A percentile compares a stretch with the other conserved stretches of the same genome.
Evolutionary conservation across 768 basidiomycete genomes (phyloP).

Genomic region (Phallus indusiatus): DNA sequence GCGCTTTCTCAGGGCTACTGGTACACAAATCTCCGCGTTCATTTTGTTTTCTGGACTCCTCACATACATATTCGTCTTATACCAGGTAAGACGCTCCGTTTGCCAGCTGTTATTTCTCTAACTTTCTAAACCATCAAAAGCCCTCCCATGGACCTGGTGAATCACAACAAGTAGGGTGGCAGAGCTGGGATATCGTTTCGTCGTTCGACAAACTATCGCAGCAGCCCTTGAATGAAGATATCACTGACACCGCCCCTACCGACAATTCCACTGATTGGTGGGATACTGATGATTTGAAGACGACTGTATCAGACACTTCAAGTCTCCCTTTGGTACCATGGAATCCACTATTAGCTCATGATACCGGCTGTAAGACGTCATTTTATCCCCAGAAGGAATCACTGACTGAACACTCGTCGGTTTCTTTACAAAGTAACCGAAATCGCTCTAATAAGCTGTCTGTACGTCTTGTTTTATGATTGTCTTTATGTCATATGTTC

Average conservation of each 20-base stretch:
- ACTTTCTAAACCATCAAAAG: neutral
- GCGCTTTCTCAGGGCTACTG: slow-evolving; percentile 44
- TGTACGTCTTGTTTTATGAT: slow-evolving; percentile 16
- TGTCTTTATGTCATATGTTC: neutral
- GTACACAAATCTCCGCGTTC: slow-evolving; percentile 50
- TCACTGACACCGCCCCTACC: slow-evolving; percentile 10
- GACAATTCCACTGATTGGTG: slow-evolving; percentile 46
- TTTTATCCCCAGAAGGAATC: neutral
- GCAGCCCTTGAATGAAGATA: slow-evolving; percentile 12
- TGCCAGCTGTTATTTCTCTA: slow-evolving; percentile 28
- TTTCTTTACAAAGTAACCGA: slow-evolving; percentile 19
- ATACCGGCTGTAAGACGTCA: slow-evolving; percentile 55
- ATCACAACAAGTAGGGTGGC: slow-evolving; percentile 1
- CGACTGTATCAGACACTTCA: slow-evolving; percentile 41
- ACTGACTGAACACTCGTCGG: neutral
- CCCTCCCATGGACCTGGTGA: slow-evolving; percentile 8
- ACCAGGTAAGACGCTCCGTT: slow-evolving; percentile 91
- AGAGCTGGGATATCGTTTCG: slow-evolving; percentile 8
- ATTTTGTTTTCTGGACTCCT: slow-evolving; percentile 64
- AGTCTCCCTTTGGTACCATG: slow-evolving; percentile 75
- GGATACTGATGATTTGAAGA: slow-evolving; percentile 39
- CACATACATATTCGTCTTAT: slow-evolving; percentile 69
- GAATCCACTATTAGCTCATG: slow-evolving; percentile 66
- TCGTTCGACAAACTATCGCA: slow-evolving; percentile 3
- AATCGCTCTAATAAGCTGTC: slow-evolving; percentile 60